phyloP scores from a whole-genome alignment of 345 rosid genomes.

The Erucastrum elatum region DNA sequence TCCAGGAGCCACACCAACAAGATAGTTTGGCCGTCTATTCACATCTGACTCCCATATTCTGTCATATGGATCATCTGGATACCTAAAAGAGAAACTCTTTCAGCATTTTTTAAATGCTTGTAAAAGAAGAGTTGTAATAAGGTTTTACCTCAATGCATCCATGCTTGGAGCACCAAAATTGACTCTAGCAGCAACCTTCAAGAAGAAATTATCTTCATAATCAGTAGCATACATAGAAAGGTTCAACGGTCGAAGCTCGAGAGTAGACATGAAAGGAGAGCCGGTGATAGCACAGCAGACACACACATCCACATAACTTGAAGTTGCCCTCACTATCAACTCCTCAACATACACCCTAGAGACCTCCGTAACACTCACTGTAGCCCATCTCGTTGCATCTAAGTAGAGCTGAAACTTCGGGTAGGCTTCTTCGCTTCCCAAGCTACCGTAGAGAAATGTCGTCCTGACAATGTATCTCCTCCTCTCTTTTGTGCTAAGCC shows the following conservation, averaged over 20 bases:
- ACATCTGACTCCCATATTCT: slow-evolving; percentile 98
- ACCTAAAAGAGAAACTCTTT: slow-evolving; percentile 53
- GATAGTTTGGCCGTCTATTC: slow-evolving; percentile 73
- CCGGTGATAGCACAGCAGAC: slow-evolving; percentile 88
- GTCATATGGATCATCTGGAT: slow-evolving; percentile 98
- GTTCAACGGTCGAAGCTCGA: slow-evolving; percentile 85
- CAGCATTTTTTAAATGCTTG: neutral
- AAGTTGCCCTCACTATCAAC: slow-evolving; percentile 79
- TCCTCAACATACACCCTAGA: slow-evolving; percentile 73
- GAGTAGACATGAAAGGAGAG: slow-evolving; percentile 84
- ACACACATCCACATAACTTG: slow-evolving; percentile 77
- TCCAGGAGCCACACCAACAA: slow-evolving; percentile 84
- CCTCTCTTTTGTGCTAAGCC: slow-evolving; percentile 61
- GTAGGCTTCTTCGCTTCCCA: slow-evolving; percentile 58
- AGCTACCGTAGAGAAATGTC: slow-evolving; percentile 74
- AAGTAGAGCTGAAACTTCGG: slow-evolving; percentile 84
- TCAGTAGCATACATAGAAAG: slow-evolving; percentile 89
- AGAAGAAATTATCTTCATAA: slow-evolving; percentile 79
- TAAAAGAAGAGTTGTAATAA: neutral
- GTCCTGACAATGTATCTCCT: slow-evolving; percentile 87
- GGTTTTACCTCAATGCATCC: slow-evolving; percentile 65
- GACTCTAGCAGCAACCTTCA: slow-evolving; percentile 87
- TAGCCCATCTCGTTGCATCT: slow-evolving; percentile 93
- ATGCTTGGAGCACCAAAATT: slow-evolving; percentile 79
- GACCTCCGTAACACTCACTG: slow-evolving; percentile 69